Conservation (phyloP, 192 early-diverging fungal species). For the Coemansia nantahalensis region DNA sequence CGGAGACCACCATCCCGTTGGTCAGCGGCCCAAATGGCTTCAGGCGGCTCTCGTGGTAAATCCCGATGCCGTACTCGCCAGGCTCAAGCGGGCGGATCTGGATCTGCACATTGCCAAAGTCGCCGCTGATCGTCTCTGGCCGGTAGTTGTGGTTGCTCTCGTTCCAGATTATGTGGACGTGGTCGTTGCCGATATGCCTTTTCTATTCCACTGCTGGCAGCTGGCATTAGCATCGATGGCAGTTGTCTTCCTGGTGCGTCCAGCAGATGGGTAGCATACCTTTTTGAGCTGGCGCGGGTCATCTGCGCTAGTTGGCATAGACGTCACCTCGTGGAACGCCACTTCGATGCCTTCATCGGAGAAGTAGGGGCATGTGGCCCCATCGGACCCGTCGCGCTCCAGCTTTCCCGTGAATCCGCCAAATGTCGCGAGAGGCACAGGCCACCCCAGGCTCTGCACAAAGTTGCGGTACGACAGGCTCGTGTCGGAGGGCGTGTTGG, state of each 20-base stretch:
- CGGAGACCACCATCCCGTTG: slow-evolving; percentile 74
- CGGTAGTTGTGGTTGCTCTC: slow-evolving; percentile 88
- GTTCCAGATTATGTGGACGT: slow-evolving; percentile 98
- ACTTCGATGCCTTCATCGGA: slow-evolving; percentile 82
- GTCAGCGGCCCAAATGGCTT: slow-evolving; percentile 86
- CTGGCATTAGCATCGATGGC: too few species aligned
- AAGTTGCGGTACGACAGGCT: slow-evolving; percentile 81
- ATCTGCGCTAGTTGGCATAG: slow-evolving; percentile 77
- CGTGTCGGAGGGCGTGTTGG: slow-evolving; percentile 61
- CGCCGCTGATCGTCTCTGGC: slow-evolving; percentile 89
- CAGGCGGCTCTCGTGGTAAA: slow-evolving; percentile 66
- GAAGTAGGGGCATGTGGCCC: slow-evolving; percentile 75
- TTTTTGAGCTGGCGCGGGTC: slow-evolving; percentile 91
- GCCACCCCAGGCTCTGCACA: slow-evolving; percentile 90
- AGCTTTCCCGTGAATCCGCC: slow-evolving; percentile 85
- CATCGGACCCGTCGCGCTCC: slow-evolving; percentile 76
- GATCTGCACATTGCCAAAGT: slow-evolving; percentile 97
- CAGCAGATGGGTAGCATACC: slow-evolving; percentile 48
- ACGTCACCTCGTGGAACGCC: slow-evolving; percentile 86
- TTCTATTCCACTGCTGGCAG: slow-evolving; percentile 68
- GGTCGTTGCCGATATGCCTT: slow-evolving; percentile 98
- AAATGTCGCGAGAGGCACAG: slow-evolving; percentile 81
- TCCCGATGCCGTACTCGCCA: slow-evolving; percentile 55
- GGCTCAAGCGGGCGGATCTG: slow-evolving; percentile 79
- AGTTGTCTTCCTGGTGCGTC: not conserved